Conservation (phyloP, 23 red algal species). For the Gracilariopsis chorda region DNA sequence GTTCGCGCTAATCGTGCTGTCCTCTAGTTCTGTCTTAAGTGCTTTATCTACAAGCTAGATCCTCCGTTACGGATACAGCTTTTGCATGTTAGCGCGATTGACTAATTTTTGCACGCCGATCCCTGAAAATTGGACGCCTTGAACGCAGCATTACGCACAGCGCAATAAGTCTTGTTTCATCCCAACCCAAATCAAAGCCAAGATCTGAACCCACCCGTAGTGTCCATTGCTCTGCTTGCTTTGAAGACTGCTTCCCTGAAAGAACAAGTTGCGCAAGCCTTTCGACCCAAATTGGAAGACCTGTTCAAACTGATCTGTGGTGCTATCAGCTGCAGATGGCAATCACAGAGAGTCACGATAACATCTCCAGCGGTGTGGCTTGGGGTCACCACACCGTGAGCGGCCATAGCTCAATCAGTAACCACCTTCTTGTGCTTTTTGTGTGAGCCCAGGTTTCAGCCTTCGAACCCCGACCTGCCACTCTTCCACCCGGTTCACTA, state of each 20-base stretch:
- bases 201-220: neutral
- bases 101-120: neutral
- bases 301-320: constrained; percentile 10
- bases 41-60: neutral
- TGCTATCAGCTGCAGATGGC: too few species aligned
- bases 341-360: too few species aligned
- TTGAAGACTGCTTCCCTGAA: neutral
- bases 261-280: neutral
- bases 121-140: neutral
- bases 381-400: too few species aligned
- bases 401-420: too few species aligned
- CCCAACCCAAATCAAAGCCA: neutral
- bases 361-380: too few species aligned
- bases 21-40: neutral
- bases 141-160: neutral
- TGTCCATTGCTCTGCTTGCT: neutral
- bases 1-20: too few species aligned
- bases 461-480: too few species aligned
- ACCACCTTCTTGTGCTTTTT: too few species aligned
- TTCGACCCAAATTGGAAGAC: neutral
- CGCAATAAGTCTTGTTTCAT: neutral
- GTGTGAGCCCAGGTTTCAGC: too few species aligned
- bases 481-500: too few species aligned
- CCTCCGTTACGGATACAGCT: neutral
- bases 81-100: neutral